These are phyloP conservation scores for Pseudoscleropodium purum DNA, from an alignment of 225 moss, liverwort and hornwort genomes.

Conservation along the genomic window DNA sequence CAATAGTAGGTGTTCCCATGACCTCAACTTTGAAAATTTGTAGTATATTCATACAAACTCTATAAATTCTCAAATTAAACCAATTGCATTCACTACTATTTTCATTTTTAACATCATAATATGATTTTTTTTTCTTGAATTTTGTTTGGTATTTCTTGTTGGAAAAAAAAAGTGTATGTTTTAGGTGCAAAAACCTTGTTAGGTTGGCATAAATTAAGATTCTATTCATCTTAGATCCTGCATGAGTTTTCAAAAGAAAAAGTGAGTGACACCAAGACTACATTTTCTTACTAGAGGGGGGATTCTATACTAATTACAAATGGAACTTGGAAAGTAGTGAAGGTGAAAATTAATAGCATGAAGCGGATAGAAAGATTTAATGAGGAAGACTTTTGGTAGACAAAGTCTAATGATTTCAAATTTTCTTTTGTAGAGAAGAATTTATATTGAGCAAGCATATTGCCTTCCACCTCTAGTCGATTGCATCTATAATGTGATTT, in stretches of 20 bases:
- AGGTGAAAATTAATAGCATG: not conserved
- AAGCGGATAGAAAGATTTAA: not conserved
- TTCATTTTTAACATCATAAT: not conserved
- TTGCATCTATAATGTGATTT: not conserved
- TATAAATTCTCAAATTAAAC: not conserved
- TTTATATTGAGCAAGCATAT: not conserved
- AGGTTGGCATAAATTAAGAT: not conserved
- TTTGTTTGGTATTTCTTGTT: not conserved
- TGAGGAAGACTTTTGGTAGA: fast-evolving
- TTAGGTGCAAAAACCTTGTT: fast-evolving
- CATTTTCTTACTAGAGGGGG: fast-evolving
- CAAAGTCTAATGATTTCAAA: not conserved
- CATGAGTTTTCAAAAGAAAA: not conserved
- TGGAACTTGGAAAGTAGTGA: not conserved
- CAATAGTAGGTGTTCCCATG: not conserved
- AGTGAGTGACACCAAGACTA: not conserved
- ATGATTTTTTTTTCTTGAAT: not conserved
- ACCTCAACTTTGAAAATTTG: not conserved
- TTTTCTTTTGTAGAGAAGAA: not conserved
- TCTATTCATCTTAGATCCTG: fast-evolving
- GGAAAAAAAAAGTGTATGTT: not conserved
- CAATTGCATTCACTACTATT: not conserved
- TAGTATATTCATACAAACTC: not conserved
- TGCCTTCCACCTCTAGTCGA: fast-evolving
- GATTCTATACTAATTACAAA: not conserved